Base-by-base conservation (phyloP, 2,329 filamentous ascomycete genomes). In the Gaeumannomyces sp. region DNA sequence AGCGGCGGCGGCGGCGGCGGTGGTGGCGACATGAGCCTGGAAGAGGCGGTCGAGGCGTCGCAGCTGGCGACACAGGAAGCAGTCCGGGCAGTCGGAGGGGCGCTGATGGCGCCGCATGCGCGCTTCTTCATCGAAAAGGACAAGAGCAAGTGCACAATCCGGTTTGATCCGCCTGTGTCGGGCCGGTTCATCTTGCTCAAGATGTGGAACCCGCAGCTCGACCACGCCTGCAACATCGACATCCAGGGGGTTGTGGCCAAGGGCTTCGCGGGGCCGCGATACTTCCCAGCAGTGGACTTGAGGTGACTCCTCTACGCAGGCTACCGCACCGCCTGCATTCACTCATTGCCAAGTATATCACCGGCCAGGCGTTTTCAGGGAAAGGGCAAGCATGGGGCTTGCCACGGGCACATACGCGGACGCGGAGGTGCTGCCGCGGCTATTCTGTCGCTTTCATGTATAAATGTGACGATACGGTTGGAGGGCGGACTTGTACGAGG, bases 121-220 rank as follows among this genome's bases (percentile, higher is more conserved):
- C 85, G 86, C 33, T 97, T 98, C 77, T 90, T 89, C 72, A 96
- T 97, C 64, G 88, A 90, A 71, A 86, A 88, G 74, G 85, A 89
- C 70, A 93, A 92, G 78, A 92, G 87, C 78, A 92, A 89, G 76
- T 94, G 95, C 70, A 93, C 89, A 19, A 90, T 98, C 71, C 89
- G 86, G 66, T 97, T 98, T 70, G 86, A 93, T 70, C 90, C 92
- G 65, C 89, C 90, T 0, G 85, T 95, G 66, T 92, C 91, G 14
- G 91, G 91, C 6, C 85, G 91, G 65, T 96, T 90, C 74, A 89
- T 98, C 63, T 77, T 97, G 58, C 80, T 98, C 68, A 97, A 97
- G 80, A 86, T 97, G 74, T 97, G 92, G 91, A 93, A 89, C 71
- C 90, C 90, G 2, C 85, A 86, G 66, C 84, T 86, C 31, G 86